Evolutionary conservation across 1,284 basidiomycete genomes (phyloP).

Genomic region (Marasmius fiardii): DNA sequence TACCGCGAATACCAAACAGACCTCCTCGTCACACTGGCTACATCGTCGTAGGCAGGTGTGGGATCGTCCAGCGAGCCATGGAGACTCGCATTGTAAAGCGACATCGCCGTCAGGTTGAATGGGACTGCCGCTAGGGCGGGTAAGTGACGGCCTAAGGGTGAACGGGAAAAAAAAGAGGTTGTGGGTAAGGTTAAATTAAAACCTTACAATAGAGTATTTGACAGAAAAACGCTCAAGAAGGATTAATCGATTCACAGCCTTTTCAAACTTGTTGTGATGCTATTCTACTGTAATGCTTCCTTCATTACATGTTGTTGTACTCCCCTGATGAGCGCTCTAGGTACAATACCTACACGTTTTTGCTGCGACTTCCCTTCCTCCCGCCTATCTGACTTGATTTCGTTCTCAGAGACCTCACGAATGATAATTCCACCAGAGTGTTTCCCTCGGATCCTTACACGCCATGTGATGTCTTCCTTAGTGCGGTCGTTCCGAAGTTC

Average conservation of each 20-base stretch:
- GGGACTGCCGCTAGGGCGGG: not conserved
- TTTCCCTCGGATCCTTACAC: conserved; percentile 6
- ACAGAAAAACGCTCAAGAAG: not conserved
- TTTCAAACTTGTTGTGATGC: not conserved
- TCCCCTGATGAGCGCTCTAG: not conserved
- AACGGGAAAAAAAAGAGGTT: not conserved
- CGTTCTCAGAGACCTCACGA: not conserved
- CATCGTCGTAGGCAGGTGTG: conserved; percentile 38
- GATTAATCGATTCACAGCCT: not conserved
- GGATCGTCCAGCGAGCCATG: conserved; percentile 28
- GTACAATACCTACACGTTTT: not conserved
- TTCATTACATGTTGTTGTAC: not conserved
- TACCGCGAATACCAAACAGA: conserved; percentile 15
- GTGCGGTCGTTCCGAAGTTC: not conserved
- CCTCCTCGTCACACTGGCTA: conserved; percentile 33
- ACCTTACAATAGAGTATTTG: too few species aligned
- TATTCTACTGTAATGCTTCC: not conserved
- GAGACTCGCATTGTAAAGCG: not conserved
- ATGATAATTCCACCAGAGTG: not conserved
- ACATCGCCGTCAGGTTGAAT: not conserved
- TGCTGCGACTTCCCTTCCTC: not conserved
- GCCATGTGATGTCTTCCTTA: conserved; percentile 9
- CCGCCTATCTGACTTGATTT: not conserved
- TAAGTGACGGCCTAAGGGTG: not conserved
- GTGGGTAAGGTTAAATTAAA: not conserved